phyloP scores from a whole-genome alignment of 768 basidiomycete species.

The Paxillus involutus region DNA sequence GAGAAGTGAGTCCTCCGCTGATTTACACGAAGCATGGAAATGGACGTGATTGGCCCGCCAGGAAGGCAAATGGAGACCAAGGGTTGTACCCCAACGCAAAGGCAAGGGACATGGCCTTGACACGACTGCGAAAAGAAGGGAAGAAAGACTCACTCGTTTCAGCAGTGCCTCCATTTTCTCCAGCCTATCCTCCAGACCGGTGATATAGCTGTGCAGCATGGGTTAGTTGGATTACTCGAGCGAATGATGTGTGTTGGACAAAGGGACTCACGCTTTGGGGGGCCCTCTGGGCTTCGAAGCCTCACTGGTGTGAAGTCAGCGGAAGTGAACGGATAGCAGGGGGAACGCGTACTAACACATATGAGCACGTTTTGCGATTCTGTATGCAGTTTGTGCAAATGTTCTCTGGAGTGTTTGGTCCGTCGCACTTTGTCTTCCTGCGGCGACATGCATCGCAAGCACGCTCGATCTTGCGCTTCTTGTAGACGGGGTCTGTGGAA shows the following conservation, averaged over 20 bases:
- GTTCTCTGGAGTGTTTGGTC: slow-evolving; percentile 48
- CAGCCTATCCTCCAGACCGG: slow-evolving; percentile 56
- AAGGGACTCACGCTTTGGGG: slow-evolving; percentile 57
- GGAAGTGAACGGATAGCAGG: background rate
- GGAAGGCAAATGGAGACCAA: background rate
- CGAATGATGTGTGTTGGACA: background rate
- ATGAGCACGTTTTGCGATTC: slow-evolving; percentile 54
- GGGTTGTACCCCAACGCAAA: background rate
- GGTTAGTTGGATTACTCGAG: background rate
- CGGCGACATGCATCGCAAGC: slow-evolving; percentile 62
- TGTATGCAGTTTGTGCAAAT: slow-evolving; percentile 59
- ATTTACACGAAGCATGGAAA: background rate
- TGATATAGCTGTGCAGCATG: slow-evolving; percentile 46
- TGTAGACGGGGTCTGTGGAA: slow-evolving; percentile 21
- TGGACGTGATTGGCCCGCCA: background rate
- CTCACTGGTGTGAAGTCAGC: slow-evolving; percentile 41
- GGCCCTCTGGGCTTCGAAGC: slow-evolving; percentile 65
- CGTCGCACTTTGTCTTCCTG: slow-evolving; percentile 62
- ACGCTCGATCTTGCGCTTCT: slow-evolving; percentile 50
- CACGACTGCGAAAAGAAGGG: background rate
- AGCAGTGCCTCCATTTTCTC: slow-evolving; percentile 57
- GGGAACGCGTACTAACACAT: slow-evolving; percentile 43
- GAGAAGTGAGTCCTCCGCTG: background rate
- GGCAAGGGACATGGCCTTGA: background rate
- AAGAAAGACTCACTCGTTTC: slow-evolving; percentile 40